phyloP scores from a whole-genome alignment of 805 yeast genomes.

The Sugiyamaella marilandica region DNA sequence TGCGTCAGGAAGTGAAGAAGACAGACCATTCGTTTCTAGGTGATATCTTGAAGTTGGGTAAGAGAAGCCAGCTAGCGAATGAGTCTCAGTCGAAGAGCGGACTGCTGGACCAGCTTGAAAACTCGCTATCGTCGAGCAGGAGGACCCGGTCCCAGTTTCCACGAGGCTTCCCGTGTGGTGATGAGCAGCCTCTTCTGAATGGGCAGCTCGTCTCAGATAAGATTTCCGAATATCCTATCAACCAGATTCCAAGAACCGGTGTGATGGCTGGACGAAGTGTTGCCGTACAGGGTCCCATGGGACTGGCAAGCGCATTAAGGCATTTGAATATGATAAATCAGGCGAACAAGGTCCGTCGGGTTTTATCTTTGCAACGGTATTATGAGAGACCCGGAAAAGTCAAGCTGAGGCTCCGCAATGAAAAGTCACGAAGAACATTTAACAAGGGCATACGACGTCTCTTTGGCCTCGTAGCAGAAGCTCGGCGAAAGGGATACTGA shows the following conservation, averaged over 20 bases:
- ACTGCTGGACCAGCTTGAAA: neutral
- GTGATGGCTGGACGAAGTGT: slow-evolving; percentile 31
- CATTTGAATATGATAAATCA: slow-evolving; percentile 27
- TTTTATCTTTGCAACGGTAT: slow-evolving; percentile 26
- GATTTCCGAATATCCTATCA: slow-evolving; percentile 10
- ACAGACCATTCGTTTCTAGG: neutral
- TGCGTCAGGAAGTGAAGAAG: neutral
- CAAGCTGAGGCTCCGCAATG: slow-evolving; percentile 27
- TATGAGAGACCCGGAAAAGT: slow-evolving; percentile 35
- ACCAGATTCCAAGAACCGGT: slow-evolving; percentile 30
- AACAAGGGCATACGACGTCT: slow-evolving; percentile 31
- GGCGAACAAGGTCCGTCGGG: slow-evolving; percentile 27
- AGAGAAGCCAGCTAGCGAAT: neutral
- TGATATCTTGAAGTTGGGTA: neutral
- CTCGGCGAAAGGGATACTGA: slow-evolving; percentile 28
- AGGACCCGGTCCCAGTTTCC: neutral
- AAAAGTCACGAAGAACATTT: slow-evolving; percentile 31
- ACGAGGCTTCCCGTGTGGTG: neutral
- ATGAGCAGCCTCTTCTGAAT: slow-evolving; percentile 6
- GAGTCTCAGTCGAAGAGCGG: neutral
- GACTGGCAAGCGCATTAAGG: slow-evolving; percentile 24
- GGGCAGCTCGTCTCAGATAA: slow-evolving; percentile 12
- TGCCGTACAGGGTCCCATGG: slow-evolving; percentile 22
- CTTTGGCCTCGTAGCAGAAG: slow-evolving; percentile 33
- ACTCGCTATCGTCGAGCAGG: neutral